Conservation (phyloP, 306 rosid genomes). For the Glycyrrhiza uralensis region DNA sequence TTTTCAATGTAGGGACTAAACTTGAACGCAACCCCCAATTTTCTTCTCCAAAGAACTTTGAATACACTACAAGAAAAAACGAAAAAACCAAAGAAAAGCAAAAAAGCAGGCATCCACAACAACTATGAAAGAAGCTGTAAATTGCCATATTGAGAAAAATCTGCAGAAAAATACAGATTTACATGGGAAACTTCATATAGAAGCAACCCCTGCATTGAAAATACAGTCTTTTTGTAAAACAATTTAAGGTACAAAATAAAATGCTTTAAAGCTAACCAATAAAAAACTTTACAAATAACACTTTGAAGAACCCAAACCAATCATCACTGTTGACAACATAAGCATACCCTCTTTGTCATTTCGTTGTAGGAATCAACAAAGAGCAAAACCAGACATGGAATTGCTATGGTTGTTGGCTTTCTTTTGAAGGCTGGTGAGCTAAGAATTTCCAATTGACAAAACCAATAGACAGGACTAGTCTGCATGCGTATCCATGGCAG, state of each 20-base stretch:
- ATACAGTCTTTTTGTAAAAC: not conserved
- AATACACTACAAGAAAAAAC: too few species aligned
- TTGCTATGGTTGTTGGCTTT: slow-evolving; percentile 29
- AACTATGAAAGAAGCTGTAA: slow-evolving; percentile 7
- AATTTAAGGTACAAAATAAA: slow-evolving; percentile 34
- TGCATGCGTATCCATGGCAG: slow-evolving; percentile 88
- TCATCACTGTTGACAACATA: slow-evolving; percentile 29
- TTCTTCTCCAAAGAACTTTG: too few species aligned
- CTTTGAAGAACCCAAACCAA: slow-evolving; percentile 34
- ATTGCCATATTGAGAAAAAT: slow-evolving; percentile 2
- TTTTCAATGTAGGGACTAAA: too few species aligned
- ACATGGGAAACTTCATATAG: slow-evolving; percentile 29
- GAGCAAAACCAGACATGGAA: slow-evolving; percentile 22
- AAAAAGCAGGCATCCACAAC: slow-evolving; percentile 6
- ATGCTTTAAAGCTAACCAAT: slow-evolving; percentile 17
- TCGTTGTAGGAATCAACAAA: slow-evolving; percentile 19
- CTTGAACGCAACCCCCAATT: too few species aligned
- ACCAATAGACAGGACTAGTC: slow-evolving; percentile 52
- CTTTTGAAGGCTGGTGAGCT: slow-evolving; percentile 19
- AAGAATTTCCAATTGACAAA: slow-evolving; percentile 24
- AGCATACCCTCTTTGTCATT: slow-evolving; percentile 28
- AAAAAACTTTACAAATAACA: slow-evolving; percentile 46
- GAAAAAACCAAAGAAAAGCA: too few species aligned
- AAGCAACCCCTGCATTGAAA: slow-evolving; percentile 29
- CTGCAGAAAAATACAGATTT: slow-evolving; percentile 5